Evolutionary conservation across 176 grass and related monocot species (phyloP).

Genomic region (Hsuehochloa calcarea): DNA sequence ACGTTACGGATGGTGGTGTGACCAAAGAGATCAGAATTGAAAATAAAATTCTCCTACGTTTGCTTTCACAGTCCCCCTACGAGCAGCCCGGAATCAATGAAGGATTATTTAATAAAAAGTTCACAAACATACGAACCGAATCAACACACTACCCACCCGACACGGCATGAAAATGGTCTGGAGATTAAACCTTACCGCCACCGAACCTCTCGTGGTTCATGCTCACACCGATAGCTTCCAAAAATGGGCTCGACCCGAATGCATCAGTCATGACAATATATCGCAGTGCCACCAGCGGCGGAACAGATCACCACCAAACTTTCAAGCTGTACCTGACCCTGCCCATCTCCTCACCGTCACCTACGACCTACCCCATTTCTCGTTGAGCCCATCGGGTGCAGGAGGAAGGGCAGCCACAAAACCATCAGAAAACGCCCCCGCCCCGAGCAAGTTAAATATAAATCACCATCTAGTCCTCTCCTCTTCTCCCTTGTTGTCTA

Average conservation of each 20-base stretch:
- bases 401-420: background rate
- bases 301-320: background rate
- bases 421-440: background rate
- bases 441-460: background rate
- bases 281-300: too few species aligned
- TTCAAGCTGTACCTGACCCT: background rate
- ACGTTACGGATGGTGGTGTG: too few species aligned
- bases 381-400: too few species aligned
- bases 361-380: too few species aligned
- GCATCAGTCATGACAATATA: background rate
- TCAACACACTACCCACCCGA: background rate
- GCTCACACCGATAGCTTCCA: background rate
- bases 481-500: background rate
- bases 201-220: background rate
- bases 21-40: too few species aligned
- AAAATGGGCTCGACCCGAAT: background rate
- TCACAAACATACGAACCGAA: background rate
- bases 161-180: too few species aligned
- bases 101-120: too few species aligned
- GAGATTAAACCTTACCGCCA: background rate
- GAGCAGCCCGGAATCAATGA: too few species aligned
- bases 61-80: too few species aligned
- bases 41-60: too few species aligned
- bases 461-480: background rate
- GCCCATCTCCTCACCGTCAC: too few species aligned